A percentile compares a stretch with the other conserved stretches of the same genome.
Evolutionary conservation across 139 green algal species (phyloP).

Genomic region (Picochlorum costavermella): DNA sequence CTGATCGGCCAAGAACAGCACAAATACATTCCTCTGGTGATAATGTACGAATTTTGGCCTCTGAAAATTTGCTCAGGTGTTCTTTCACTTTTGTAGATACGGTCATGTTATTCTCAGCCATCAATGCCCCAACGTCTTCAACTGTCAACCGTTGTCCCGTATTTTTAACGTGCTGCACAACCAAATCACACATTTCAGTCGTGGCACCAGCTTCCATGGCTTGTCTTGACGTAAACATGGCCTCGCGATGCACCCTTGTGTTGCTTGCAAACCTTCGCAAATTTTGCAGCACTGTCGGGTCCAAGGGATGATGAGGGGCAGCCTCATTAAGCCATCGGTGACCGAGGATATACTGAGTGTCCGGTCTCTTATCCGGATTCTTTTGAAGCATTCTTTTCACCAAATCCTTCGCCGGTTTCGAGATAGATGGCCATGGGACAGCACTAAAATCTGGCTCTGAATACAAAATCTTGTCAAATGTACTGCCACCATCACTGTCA

Average conservation of each 20-base stretch:
- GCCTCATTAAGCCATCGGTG: slow-evolving; percentile 33
- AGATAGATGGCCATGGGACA: slow-evolving; percentile 33
- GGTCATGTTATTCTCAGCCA: neutral
- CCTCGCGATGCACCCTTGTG: slow-evolving; percentile 74
- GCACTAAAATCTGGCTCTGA: slow-evolving; percentile 33
- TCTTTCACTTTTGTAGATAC: neutral
- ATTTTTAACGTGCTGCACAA: neutral
- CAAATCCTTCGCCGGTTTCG: slow-evolving; percentile 27
- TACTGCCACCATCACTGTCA: slow-evolving; percentile 62
- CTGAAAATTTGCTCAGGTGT: neutral
- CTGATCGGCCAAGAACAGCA: slow-evolving; percentile 5
- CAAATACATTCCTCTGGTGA: slow-evolving; percentile 13
- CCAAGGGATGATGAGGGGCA: slow-evolving; percentile 33
- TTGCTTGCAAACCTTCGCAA: slow-evolving; percentile 56
- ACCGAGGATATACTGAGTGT: slow-evolving; percentile 24
- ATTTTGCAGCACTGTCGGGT: slow-evolving; percentile 28
- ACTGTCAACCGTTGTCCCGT: neutral
- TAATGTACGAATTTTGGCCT: neutral
- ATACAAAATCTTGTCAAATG: slow-evolving; percentile 58
- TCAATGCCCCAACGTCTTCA: neutral
- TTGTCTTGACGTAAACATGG: slow-evolving; percentile 48
- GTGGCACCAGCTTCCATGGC: neutral
- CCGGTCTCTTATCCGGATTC: slow-evolving; percentile 18
- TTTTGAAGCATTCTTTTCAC: slow-evolving; percentile 33
- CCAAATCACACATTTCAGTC: neutral